Percentiles rank a stretch among this genome's conserved stretches.
These are phyloP conservation scores for Claviceps sorghi DNA, from an alignment of 2,329 filamentous ascomycete species.

Conservation along the genomic window DNA sequence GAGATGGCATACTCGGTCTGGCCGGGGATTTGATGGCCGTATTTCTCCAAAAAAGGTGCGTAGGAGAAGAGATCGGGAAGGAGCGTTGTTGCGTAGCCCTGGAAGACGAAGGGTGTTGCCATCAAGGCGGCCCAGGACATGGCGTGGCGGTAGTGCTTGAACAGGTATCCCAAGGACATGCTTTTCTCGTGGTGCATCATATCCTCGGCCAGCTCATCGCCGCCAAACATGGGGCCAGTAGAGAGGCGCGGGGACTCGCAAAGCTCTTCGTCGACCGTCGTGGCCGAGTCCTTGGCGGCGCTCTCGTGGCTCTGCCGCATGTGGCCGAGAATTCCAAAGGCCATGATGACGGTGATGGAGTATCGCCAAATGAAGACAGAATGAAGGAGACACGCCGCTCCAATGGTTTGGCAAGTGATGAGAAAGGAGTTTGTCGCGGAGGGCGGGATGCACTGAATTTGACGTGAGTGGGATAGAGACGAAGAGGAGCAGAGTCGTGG, in stretches of 20 bases:
- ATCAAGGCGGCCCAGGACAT: constrained; percentile 9
- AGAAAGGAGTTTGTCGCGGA: too few species aligned
- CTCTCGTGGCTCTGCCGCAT: not conserved
- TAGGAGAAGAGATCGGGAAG: constrained; percentile 10
- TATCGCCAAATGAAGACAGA: not conserved
- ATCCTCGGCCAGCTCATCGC: constrained; percentile 5
- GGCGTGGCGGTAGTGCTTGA: constrained; percentile 7
- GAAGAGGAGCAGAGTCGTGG: not conserved
- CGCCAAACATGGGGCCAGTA: constrained; percentile 5
- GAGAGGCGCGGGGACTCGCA: not conserved
- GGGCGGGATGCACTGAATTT: not conserved
- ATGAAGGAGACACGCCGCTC: not conserved
- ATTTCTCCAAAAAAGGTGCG: constrained; percentile 3
- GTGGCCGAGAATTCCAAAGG: not conserved
- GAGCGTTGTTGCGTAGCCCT: constrained; percentile 17
- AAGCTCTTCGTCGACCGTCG: not conserved
- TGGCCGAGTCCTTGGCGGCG: too few species aligned
- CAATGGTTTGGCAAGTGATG: not conserved
- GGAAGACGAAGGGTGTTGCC: constrained; percentile 21
- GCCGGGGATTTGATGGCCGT: not conserved
- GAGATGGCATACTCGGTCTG: constrained; percentile 1
- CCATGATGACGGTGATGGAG: not conserved
- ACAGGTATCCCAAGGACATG: constrained; percentile 8
- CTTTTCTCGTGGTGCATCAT: constrained; percentile 7
- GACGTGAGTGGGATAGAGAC: not conserved